Conservation (phyloP, 257 asterid genomes). For the Solanum gracilifrons region DNA sequence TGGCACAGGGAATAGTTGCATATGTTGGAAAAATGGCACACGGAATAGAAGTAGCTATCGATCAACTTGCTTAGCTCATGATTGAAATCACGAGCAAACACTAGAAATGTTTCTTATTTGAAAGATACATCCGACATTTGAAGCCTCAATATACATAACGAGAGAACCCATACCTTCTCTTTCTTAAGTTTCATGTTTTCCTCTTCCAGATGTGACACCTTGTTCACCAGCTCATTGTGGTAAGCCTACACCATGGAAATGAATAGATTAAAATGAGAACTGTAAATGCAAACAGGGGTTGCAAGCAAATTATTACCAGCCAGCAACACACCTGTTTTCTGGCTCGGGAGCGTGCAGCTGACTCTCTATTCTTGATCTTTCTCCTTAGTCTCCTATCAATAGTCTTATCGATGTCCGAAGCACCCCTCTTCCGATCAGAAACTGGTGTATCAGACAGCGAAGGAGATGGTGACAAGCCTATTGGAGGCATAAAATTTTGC, state of each 20-base stretch:
- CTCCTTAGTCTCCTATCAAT: slow-evolving; percentile 72
- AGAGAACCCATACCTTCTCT: slow-evolving; percentile 40
- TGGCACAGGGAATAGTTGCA: neutral
- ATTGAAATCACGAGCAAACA: neutral
- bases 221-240: slow-evolving; percentile 73
- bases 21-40: neutral
- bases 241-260: slow-evolving; percentile 45
- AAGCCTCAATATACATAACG: neutral
- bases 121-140: neutral
- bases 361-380: slow-evolving; percentile 78
- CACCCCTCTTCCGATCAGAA: slow-evolving; percentile 48
- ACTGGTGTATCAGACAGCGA: slow-evolving; percentile 50
- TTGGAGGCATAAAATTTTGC: slow-evolving; percentile 27
- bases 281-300: neutral
- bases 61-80: neutral
- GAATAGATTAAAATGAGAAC: neutral
- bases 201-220: slow-evolving; percentile 77
- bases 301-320: neutral
- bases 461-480: slow-evolving; percentile 51
- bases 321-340: slow-evolving; percentile 68
- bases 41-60: neutral
- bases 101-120: neutral
- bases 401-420: slow-evolving; percentile 48
- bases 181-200: slow-evolving; percentile 58
- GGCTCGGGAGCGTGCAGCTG: slow-evolving; percentile 92